These are phyloP conservation scores for Aspergillus viridinutans DNA, from an alignment of 2,329 filamentous ascomycete species.

Conservation along the genomic window DNA sequence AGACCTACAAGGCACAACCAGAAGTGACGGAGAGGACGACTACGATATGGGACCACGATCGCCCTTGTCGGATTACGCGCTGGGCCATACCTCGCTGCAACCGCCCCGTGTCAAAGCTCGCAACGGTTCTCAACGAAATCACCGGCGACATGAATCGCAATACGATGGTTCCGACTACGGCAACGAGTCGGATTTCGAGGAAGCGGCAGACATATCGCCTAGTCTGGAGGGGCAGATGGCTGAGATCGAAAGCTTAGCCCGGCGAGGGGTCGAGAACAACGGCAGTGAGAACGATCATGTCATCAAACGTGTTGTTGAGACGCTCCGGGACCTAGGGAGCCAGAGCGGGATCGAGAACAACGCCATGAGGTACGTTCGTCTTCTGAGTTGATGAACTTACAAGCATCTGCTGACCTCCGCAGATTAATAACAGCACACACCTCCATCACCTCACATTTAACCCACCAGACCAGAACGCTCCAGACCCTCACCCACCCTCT, in stretches of 20 bases:
- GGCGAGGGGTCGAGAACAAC: slow-evolving; percentile 51
- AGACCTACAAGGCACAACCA: slow-evolving; percentile 27
- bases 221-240: slow-evolving; percentile 54
- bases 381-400: background rate
- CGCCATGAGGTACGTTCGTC: slow-evolving; percentile 48
- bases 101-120: slow-evolving; percentile 38
- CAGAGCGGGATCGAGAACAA: slow-evolving; percentile 56
- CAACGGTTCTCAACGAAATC: slow-evolving; percentile 29
- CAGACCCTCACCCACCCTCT: slow-evolving; percentile 56
- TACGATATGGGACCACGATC: slow-evolving; percentile 27
- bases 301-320: slow-evolving; percentile 49
- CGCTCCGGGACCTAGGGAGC: slow-evolving; percentile 51
- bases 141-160: slow-evolving; percentile 40
- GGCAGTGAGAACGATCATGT: slow-evolving; percentile 50
- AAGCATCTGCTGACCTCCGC: slow-evolving; percentile 2
- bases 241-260: slow-evolving; percentile 52
- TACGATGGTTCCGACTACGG: slow-evolving; percentile 59
- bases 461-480: slow-evolving; percentile 57
- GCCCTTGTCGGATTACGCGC: slow-evolving; percentile 19
- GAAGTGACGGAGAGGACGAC: slow-evolving; percentile 29
- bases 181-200: slow-evolving; percentile 53
- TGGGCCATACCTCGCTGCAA: slow-evolving; percentile 27
- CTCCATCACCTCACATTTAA: slow-evolving; percentile 56
- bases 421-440: slow-evolving; percentile 57
- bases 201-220: slow-evolving; percentile 49